These are phyloP conservation scores for Massarina eburnea DNA, from an alignment of 2,329 filamentous ascomycete species.

Conservation along the genomic window DNA sequence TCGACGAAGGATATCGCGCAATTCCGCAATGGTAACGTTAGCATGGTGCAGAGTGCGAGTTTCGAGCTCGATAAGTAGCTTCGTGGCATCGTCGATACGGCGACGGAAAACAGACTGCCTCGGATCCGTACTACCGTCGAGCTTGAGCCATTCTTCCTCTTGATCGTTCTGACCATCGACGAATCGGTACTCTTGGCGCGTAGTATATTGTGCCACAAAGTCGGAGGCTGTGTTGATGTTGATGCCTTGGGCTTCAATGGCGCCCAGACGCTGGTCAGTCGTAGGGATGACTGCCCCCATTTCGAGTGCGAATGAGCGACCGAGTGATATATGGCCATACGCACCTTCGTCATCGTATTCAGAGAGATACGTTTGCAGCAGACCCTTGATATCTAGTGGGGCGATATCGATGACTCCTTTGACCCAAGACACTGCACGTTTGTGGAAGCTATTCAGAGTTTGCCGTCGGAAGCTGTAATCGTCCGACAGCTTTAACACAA, in stretches of 20 bases:
- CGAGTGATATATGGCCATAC: constrained; percentile 89
- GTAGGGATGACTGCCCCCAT: constrained; percentile 84
- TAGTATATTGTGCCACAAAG: constrained; percentile 96
- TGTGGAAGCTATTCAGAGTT: constrained; percentile 77
- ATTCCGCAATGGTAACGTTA: constrained; percentile 69
- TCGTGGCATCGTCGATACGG: constrained; percentile 55
- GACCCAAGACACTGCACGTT: constrained; percentile 79
- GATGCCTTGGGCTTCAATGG: constrained; percentile 73
- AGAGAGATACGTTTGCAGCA: constrained; percentile 93
- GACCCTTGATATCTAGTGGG: constrained; percentile 89
- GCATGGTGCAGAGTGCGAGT: constrained; percentile 69
- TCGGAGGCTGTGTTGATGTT: constrained; percentile 91
- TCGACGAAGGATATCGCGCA: constrained; percentile 78
- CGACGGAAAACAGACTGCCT: constrained; percentile 28
- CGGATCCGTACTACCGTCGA: constrained; percentile 37
- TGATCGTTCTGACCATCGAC: constrained; percentile 73
- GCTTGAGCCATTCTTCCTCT: constrained; percentile 62
- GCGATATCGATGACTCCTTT: constrained; percentile 77
- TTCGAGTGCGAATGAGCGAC: constrained; percentile 90
- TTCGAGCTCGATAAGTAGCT: constrained; percentile 72
- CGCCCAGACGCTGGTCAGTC: constrained; percentile 80
- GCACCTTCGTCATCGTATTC: constrained; percentile 89
- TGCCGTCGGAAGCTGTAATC: constrained; percentile 79
- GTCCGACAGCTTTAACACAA: constrained; percentile 89
- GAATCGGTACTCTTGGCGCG: constrained; percentile 91